Evolutionary conservation across 2,329 filamentous ascomycete genomes (phyloP).

Genomic region (Daldinia eschscholtzii): DNA sequence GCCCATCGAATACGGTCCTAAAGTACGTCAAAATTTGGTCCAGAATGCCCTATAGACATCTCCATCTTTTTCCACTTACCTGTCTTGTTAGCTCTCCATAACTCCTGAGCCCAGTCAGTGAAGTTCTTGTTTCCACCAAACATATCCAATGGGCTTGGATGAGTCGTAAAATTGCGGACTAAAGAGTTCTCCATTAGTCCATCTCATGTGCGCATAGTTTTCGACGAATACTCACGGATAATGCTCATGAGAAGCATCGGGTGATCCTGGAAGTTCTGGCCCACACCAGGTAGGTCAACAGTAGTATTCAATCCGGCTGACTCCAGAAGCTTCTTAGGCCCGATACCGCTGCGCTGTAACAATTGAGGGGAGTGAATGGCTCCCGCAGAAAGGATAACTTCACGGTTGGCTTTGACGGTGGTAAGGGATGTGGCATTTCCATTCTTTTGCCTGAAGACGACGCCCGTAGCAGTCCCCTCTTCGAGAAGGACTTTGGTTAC

Average conservation of each 20-base stretch:
- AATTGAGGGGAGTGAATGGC: constrained; percentile 57
- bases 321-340: constrained; percentile 58
- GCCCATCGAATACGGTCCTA: constrained; percentile 53
- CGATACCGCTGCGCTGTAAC: constrained; percentile 55
- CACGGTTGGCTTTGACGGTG: constrained; percentile 52
- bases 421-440: constrained; percentile 39
- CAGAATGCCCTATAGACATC: constrained; percentile 14
- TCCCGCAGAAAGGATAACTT: constrained; percentile 61
- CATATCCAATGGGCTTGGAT: constrained; percentile 50
- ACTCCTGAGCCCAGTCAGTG: constrained; percentile 48
- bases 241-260: constrained; percentile 50
- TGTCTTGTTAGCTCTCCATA: constrained; percentile 50
- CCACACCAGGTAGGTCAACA: constrained; percentile 61
- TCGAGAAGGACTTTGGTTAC: constrained; percentile 51
- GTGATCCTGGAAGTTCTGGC: constrained; percentile 64
- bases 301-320: constrained; percentile 57
- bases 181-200: not conserved
- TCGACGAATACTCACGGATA: constrained; percentile 41
- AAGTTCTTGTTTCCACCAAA: constrained; percentile 45
- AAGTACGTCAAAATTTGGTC: constrained; percentile 5
- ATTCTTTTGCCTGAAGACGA: constrained; percentile 47
- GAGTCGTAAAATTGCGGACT: constrained; percentile 49
- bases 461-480: constrained; percentile 50
- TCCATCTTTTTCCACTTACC: constrained; percentile 29
- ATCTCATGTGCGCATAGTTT: not conserved